A percentile compares a stretch with the other conserved stretches of the same genome.
These are phyloP conservation scores for Hymenoscyphus infarciens DNA, from an alignment of 2,329 filamentous ascomycete genomes.

Conservation along the genomic window DNA sequence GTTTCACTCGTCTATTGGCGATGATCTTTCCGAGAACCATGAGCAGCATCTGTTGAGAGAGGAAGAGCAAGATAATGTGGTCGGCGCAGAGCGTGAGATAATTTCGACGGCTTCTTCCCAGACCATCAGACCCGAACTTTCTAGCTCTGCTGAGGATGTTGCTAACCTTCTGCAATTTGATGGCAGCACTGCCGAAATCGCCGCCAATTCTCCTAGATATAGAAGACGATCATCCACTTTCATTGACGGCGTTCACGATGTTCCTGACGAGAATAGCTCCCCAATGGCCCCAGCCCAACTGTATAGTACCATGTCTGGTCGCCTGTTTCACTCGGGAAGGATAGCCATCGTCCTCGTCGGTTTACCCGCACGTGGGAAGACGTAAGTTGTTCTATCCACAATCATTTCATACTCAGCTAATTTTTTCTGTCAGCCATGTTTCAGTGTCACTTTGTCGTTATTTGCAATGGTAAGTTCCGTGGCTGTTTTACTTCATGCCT, in stretches of 20 bases:
- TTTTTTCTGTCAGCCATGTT: conserved; percentile 62
- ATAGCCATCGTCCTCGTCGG: conserved; percentile 98
- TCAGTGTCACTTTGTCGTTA: conserved; percentile 94
- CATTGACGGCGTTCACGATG: conserved; percentile 94
- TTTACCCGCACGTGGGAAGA: conserved; percentile 91
- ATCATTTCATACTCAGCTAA: conserved; percentile 14
- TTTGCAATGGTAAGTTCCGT: conserved; percentile 67
- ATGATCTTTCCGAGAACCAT: background rate
- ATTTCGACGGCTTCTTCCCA: conserved; percentile 2
- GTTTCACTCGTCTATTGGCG: no score
- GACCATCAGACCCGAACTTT: conserved; percentile 12
- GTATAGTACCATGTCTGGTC: conserved; percentile 96
- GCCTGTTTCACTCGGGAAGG: conserved; percentile 92
- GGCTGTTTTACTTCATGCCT: background rate
- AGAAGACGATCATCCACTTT: conserved; percentile 92
- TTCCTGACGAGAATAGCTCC: conserved; percentile 65
- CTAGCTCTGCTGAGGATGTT: background rate
- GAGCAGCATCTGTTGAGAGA: background rate
- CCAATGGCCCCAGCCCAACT: conserved; percentile 92
- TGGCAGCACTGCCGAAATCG: conserved; percentile 72
- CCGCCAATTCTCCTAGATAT: conserved; percentile 84
- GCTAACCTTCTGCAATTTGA: conserved; percentile 41
- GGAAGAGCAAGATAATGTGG: background rate
- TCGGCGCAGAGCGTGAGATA: background rate
- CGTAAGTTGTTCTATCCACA: conserved; percentile 49